Conservation (phyloP, 352 stramenopile genomes). For the Pythium aristosporum region DNA sequence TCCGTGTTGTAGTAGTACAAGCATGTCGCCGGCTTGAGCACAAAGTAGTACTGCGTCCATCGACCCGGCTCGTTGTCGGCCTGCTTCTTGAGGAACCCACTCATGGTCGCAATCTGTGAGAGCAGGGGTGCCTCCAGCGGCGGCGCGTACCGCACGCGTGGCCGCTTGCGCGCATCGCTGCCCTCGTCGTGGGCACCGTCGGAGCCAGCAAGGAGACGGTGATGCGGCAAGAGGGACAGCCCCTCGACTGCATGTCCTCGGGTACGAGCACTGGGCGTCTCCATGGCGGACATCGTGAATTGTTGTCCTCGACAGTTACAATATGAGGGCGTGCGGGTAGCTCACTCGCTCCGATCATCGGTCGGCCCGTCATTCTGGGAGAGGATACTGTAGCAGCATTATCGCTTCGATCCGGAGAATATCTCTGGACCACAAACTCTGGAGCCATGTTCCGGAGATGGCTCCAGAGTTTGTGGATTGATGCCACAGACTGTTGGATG, state of each 20-base stretch:
- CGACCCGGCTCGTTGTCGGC: constrained; percentile 74
- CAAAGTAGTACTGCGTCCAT: constrained; percentile 85
- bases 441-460: background rate
- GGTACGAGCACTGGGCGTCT: background rate
- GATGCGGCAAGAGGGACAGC: background rate
- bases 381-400: background rate
- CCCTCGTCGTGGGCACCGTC: background rate
- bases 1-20: constrained; percentile 82
- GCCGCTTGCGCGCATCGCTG: constrained; percentile 31
- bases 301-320: too few relatives aligned
- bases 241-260: background rate
- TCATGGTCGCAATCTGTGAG: constrained; percentile 48
- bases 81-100: constrained; percentile 70
- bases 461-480: background rate
- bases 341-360: too few relatives aligned
- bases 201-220: background rate
- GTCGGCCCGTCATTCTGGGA: background rate
- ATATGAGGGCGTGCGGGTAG: too few relatives aligned
- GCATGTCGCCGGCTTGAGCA: constrained; percentile 68
- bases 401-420: background rate
- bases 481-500: too few relatives aligned
- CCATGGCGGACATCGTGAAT: background rate
- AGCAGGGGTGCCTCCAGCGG: constrained; percentile 45
- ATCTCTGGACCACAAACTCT: background rate
- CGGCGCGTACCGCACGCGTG: constrained; percentile 56